Base-by-base conservation (phyloP, 345 rosid genomes). In the Heritiera littoralis region DNA sequence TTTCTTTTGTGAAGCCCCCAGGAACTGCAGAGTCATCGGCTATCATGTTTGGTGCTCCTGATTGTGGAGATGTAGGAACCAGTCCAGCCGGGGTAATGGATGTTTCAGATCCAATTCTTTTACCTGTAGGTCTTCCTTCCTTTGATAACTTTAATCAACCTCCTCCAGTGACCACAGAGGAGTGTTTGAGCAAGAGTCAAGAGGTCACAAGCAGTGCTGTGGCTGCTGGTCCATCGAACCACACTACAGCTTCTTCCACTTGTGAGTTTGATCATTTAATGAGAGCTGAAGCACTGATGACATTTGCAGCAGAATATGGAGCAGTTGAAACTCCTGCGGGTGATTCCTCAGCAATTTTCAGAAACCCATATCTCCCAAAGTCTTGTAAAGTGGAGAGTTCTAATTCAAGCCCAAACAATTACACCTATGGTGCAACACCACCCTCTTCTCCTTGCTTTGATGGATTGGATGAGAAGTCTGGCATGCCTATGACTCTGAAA, bases 21-120 rank as follows among this genome's bases (percentile, higher is more conserved):
- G 99, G 99, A 86, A 94, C 98, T 85, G 98, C 99, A 73, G 99
- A 94, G 88, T 94, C 95, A 23, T 93, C 94, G 80, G 86, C 97
- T 68, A 89, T 90, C 82, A 84, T 94, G 84, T 87, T 94, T 83
- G 90, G 97, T 79, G 86, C 86, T 77, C 89, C 97, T 72, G 98
- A 94, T 81, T 84, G 89, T 83, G 94, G 92, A 82, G 95, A 90
- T 88, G 89, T 91, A 55, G 93, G 90, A 77, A 84, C 89, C 81
- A 94, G 97, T 90, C 98, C 98, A 11, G 83, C 85, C 68, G 92
- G 89, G 78, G 85, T 85, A 80, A 88, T 92, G 86, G 98, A 96
- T 89, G 91, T 84, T 82, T 85, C 91, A 60, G 98, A 93, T 80
- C 93, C 88, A 80, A 92, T 92, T 91, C 87, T 89, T 81, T 78